Percentiles rank a stretch among this genome's conserved stretches.
phyloP scores from a whole-genome alignment of 306 rosid genomes.

The Prunus fruticosa region DNA sequence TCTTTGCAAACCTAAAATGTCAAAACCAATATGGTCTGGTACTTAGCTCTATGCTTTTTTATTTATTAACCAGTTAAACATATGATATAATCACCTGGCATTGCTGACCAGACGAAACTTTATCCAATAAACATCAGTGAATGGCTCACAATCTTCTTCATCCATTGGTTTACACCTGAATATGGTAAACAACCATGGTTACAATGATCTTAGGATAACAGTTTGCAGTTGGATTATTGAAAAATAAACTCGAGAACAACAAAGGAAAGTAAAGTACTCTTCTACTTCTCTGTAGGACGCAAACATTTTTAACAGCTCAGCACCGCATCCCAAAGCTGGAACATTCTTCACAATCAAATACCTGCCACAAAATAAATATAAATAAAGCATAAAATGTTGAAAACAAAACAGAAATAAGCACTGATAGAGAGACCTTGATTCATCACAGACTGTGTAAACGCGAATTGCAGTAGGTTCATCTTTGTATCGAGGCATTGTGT shows the following conservation, averaged over 20 bases:
- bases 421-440: conserved; percentile 54
- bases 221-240: background rate
- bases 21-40: background rate
- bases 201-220: background rate
- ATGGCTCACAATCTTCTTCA: conserved; percentile 79
- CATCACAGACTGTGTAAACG: conserved; percentile 82
- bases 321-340: conserved; percentile 85
- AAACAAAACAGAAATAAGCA: background rate
- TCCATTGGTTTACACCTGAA: conserved; percentile 89
- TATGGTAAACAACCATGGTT: background rate
- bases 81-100: conserved; percentile 58
- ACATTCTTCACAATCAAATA: conserved; percentile 80
- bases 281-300: conserved; percentile 77
- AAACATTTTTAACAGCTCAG: conserved; percentile 63
- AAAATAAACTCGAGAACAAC: background rate
- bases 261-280: conserved; percentile 43
- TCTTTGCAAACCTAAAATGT: conserved; percentile 75
- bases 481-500: conserved; percentile 60
- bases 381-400: background rate
- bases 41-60: background rate
- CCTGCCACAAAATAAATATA: conserved; percentile 26
- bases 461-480: conserved; percentile 70
- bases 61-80: background rate
- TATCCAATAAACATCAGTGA: conserved; percentile 86
- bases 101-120: conserved; percentile 67